phyloP scores from a whole-genome alignment of 345 rosid genomes.

The Citrus australasica region DNA sequence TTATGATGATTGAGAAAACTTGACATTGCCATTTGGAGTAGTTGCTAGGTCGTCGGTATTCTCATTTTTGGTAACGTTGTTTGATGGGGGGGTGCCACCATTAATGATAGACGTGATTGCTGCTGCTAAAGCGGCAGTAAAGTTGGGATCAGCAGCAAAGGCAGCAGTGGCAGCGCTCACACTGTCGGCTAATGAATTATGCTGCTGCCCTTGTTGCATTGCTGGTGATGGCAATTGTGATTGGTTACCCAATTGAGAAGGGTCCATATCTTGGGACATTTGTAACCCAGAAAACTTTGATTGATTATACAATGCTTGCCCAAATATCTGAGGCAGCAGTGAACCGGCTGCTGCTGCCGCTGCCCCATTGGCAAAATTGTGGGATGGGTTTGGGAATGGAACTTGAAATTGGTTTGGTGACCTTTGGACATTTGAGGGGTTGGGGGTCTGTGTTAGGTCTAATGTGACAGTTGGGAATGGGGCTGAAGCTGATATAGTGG shows the following conservation, averaged over 20 bases:
- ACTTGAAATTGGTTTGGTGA: constrained; percentile 37
- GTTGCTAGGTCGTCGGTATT: constrained; percentile 10
- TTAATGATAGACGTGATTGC: constrained; percentile 54
- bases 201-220: constrained; percentile 24
- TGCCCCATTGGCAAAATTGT: constrained; percentile 11
- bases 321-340: constrained; percentile 57
- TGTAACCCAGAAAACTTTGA: constrained; percentile 64
- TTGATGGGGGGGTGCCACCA: constrained; percentile 30
- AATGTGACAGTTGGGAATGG: constrained; percentile 95
- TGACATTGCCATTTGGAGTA: constrained; percentile 21
- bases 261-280: constrained; percentile 46
- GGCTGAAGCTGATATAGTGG: constrained; percentile 92
- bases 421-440: constrained; percentile 37
- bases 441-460: constrained; percentile 63
- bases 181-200: constrained; percentile 33
- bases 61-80: constrained; percentile 9
- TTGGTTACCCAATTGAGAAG: constrained; percentile 27
- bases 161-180: constrained; percentile 44
- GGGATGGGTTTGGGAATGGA: constrained; percentile 39
- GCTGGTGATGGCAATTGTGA: constrained; percentile 11
- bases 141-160: constrained; percentile 55
- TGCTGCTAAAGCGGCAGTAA: constrained; percentile 68
- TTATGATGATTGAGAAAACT: constrained; percentile 16
- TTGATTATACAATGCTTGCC: constrained; percentile 56
- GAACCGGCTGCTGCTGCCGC: constrained; percentile 31